Evolutionary conservation across 2,329 filamentous ascomycete species (phyloP).

Genomic region (Scytalidium sp.): DNA sequence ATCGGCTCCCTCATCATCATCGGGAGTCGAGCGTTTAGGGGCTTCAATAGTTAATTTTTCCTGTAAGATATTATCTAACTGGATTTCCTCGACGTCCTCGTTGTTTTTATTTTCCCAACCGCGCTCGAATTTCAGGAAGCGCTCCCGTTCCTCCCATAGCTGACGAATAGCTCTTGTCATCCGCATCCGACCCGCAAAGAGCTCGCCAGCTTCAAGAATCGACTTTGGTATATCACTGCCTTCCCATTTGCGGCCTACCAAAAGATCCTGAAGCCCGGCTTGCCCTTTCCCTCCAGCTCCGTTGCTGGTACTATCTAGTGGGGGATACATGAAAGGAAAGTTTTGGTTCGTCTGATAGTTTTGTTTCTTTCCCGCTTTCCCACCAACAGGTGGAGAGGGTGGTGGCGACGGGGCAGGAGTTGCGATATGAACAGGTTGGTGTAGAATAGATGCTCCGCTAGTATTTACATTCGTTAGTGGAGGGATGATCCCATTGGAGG

Average conservation of each 20-base stretch:
- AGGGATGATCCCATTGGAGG: constrained; percentile 60
- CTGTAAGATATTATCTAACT: constrained; percentile 37
- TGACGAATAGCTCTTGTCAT: constrained; percentile 91
- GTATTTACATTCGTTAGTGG: constrained; percentile 49
- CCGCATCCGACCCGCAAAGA: constrained; percentile 86
- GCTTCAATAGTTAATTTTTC: constrained; percentile 39
- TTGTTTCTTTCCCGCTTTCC: constrained; percentile 95
- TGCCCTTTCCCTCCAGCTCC: constrained; percentile 85
- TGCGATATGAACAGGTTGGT: constrained; percentile 97
- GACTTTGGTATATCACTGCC: constrained; percentile 93
- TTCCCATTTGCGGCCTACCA: constrained; percentile 85
- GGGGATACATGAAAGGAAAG: constrained; percentile 96
- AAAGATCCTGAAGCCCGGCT: constrained; percentile 72
- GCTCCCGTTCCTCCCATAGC: constrained; percentile 90
- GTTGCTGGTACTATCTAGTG: constrained; percentile 84
- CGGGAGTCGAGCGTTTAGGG: constrained; percentile 34
- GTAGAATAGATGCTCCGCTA: constrained; percentile 75
- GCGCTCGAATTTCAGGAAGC: constrained; percentile 86
- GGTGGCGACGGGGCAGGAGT: constrained; percentile 95
- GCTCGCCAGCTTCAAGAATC: constrained; percentile 88
- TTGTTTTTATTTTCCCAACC: constrained; percentile 66
- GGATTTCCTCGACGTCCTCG: constrained; percentile 36
- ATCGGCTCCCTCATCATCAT: constrained; percentile 50
- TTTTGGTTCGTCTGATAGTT: constrained; percentile 99
- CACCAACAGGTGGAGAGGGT: constrained; percentile 80